A percentile compares a stretch with the other conserved stretches of the same genome.
phyloP scores from a whole-genome alignment of 148 eudicot genomes.

The Fagopyrum tataricum region DNA sequence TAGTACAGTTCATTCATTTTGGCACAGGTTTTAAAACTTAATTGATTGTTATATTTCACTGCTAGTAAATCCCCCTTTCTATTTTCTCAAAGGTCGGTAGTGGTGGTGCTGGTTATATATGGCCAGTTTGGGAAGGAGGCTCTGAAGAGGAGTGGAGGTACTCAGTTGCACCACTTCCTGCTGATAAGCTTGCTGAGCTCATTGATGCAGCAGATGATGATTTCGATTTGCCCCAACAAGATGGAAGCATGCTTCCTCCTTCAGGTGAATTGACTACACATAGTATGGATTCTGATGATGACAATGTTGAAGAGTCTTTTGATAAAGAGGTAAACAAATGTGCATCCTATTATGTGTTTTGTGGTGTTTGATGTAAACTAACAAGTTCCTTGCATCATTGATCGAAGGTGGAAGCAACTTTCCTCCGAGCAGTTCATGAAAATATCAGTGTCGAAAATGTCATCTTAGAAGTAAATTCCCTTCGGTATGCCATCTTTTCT shows the following conservation, averaged over 20 bases:
- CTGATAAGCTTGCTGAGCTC: conserved; percentile 62
- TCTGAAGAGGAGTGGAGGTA: conserved; percentile 83
- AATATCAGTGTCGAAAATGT: conserved; percentile 64
- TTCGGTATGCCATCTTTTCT: conserved; percentile 44
- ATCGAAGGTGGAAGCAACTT: conserved; percentile 85
- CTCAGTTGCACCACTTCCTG: conserved; percentile 88
- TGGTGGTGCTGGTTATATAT: conserved; percentile 83
- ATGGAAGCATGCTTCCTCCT: conserved; percentile 45
- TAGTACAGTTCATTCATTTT: not conserved
- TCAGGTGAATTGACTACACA: conserved; percentile 59
- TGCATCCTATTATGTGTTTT: not conserved
- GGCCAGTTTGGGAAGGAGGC: conserved; percentile 69
- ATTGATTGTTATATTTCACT: not conserved
- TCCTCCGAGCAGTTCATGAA: conserved; percentile 75
- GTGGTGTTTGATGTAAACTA: conserved; percentile 10
- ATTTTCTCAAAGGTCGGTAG: conserved; percentile 54
- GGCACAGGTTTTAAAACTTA: not conserved
- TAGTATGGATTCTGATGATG: conserved; percentile 50
- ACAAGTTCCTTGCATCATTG: conserved; percentile 8
- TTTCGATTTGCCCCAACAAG: conserved; percentile 35
- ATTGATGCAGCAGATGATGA: conserved; percentile 40
- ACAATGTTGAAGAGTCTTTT: conserved; percentile 44
- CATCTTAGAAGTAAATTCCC: conserved; percentile 78
- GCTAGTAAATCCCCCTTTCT: not conserved
- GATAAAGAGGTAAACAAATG: conserved; percentile 65